A percentile compares a stretch with the other conserved stretches of the same genome.
phyloP scores from a whole-genome alignment of 305 asterid species.

The Petunia hybrid region DNA sequence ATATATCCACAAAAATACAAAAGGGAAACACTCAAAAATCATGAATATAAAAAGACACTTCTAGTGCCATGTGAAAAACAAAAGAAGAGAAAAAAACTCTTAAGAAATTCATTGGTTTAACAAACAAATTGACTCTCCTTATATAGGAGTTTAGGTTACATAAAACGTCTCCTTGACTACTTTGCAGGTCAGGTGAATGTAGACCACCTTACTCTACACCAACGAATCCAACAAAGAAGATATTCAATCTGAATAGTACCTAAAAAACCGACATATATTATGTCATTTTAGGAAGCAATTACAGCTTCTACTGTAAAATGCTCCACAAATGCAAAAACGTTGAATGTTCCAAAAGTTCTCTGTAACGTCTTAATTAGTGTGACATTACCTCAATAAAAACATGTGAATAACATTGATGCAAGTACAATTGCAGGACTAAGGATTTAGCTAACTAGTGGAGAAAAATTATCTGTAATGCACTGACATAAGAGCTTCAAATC shows the following conservation, averaged over 20 bases:
- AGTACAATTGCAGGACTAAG: not conserved
- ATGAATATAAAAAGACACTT: not conserved
- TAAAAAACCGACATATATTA: not conserved
- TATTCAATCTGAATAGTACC: not conserved
- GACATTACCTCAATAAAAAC: not conserved
- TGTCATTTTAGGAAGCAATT: not conserved
- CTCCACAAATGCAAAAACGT: not conserved
- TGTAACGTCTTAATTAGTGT: not conserved
- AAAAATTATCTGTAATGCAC: not conserved
- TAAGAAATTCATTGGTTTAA: not conserved
- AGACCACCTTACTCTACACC: not conserved
- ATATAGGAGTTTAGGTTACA: not conserved
- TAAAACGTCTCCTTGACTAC: not conserved
- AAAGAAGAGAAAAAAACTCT: constrained; percentile 17
- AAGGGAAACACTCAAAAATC: constrained; percentile 1
- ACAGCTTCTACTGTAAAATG: not conserved
- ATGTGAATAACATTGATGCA: not conserved
- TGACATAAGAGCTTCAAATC: constrained; percentile 23
- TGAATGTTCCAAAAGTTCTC: not conserved
- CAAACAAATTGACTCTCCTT: constrained; percentile 4
- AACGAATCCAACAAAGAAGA: not conserved
- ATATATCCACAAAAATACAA: constrained; percentile 29
- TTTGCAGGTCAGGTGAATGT: too few species aligned
- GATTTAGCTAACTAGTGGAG: constrained; percentile 1
- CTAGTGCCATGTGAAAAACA: constrained; percentile 15